These are phyloP conservation scores for Cryptococcus sp. DNA, from an alignment of 1,284 basidiomycete species.

Conservation along the genomic window DNA sequence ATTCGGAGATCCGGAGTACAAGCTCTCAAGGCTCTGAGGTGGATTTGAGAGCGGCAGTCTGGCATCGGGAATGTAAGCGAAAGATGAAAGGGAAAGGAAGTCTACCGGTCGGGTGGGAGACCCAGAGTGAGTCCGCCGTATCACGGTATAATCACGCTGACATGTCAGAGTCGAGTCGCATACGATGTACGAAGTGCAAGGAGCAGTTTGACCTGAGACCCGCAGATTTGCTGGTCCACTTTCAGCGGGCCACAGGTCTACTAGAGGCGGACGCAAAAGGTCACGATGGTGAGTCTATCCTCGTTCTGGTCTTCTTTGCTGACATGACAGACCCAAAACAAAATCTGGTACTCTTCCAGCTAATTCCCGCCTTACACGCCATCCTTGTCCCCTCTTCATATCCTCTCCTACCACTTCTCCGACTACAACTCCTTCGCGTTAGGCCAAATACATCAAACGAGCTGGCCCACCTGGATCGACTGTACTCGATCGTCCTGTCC, in stretches of 20 bases:
- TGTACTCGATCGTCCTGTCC: constrained; percentile 55
- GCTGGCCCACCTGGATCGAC: constrained; percentile 58
- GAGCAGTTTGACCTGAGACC: background rate
- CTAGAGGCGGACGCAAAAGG: background rate
- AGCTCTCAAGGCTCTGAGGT: background rate
- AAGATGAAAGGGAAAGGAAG: background rate
- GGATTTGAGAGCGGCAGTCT: background rate
- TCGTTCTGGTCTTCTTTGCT: background rate
- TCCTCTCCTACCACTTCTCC: constrained; percentile 68
- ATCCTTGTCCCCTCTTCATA: constrained; percentile 61
- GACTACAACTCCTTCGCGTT: constrained; percentile 52
- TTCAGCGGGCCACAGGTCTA: background rate
- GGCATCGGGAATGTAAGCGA: background rate
- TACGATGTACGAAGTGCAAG: background rate
- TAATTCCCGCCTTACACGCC: constrained; percentile 60
- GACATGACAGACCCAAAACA: constrained; percentile 52
- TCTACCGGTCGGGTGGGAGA: background rate
- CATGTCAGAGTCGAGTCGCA: background rate
- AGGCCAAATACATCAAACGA: constrained; percentile 14
- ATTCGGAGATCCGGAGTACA: background rate
- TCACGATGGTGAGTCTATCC: background rate
- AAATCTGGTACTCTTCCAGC: constrained; percentile 47
- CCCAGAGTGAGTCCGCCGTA: background rate
- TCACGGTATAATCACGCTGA: no score
- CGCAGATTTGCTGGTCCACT: background rate